A percentile compares a stretch with the other conserved stretches of the same genome.
Evolutionary conservation across 2,329 filamentous ascomycete species (phyloP).

Genomic region (Epichloe glyceriae): DNA sequence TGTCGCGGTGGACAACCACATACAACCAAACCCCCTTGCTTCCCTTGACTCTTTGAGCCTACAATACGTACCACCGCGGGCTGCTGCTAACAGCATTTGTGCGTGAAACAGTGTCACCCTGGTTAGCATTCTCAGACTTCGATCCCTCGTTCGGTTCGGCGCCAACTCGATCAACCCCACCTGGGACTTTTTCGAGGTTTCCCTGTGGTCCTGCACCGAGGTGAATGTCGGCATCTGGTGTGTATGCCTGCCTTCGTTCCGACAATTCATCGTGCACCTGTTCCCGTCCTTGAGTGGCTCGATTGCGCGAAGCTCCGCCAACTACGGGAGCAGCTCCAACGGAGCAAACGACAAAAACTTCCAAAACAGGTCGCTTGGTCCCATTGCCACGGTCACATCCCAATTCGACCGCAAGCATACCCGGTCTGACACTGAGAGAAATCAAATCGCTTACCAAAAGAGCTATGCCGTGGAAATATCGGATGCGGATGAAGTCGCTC

Average conservation of each 20-base stretch:
- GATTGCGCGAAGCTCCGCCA: not conserved
- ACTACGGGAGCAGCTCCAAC: not conserved
- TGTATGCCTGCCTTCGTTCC: slow-evolving; percentile 11
- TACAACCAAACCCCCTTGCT: no score
- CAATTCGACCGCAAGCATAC: not conserved
- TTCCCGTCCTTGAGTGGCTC: slow-evolving; percentile 2
- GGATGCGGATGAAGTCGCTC: not conserved
- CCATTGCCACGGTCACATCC: not conserved
- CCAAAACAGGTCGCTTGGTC: not conserved
- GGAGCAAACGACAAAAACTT: not conserved
- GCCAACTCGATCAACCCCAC: slow-evolving; percentile 12
- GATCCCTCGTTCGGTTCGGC: slow-evolving; percentile 11
- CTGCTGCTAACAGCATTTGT: not conserved
- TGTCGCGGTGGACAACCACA: no score
- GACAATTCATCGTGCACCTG: slow-evolving; percentile 8
- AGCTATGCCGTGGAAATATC: slow-evolving; percentile 1
- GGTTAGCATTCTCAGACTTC: slow-evolving; percentile 12
- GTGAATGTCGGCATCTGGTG: slow-evolving; percentile 8
- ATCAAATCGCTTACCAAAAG: slow-evolving; percentile 1
- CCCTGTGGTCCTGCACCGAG: slow-evolving; percentile 17
- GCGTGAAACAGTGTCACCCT: slow-evolving; percentile 11
- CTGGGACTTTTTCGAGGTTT: slow-evolving; percentile 13
- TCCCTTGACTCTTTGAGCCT: no score
- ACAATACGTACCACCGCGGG: no score
- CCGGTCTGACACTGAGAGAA: not conserved